Base-by-base conservation (phyloP, 73 alveolate species). In the Paramecium sonneborni region DNA sequence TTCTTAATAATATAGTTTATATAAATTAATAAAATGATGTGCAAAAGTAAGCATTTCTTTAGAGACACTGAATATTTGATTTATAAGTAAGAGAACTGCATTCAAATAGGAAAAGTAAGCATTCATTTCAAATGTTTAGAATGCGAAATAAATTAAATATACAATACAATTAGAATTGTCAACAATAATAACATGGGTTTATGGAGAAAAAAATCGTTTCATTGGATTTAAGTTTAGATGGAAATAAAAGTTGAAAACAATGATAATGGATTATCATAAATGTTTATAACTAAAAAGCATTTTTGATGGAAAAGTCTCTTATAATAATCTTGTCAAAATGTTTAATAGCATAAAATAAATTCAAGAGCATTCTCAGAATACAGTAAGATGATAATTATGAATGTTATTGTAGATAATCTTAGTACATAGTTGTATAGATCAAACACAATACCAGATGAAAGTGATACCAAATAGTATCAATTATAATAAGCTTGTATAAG, bases 31-130 rank as follows among this genome's bases (percentile, higher is more conserved):
- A 46, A 52, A 52, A 74, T 74, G 87, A 35, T 74, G 37, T 74
- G 87, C 38, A 74, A 23, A 35, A 34, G 87, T 37, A 34, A 39
- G 44, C 87, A 74, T 37, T 74, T 74, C 32, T 74, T 74, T 6
- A 28, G 67, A 28, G 87, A 74, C 20, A 39, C 32, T 37, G 67
- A 74, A 74, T 74, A 74, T 37, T 28, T 28, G 15, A 37, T 74
- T 28, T 74, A 14, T 39, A 21, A 28, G 15, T 3, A 74, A 10
- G 44, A 74, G 35, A 39, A 74, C 32, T 23, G 35, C 87, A 39
- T 74, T 4, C 30, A 28, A 24, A 74, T 74, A 14, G 87, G 87
- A 10, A 74, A 74, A 39, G 87, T 74, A 74, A 23, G 7, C 6
- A 9, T 62, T 62, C 2, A 26, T 12, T 26, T 7, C 24, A 12